Percentiles rank a stretch among this genome's conserved stretches.
phyloP scores from a whole-genome alignment of 805 yeast species.

The Yamadazyma scolyti region DNA sequence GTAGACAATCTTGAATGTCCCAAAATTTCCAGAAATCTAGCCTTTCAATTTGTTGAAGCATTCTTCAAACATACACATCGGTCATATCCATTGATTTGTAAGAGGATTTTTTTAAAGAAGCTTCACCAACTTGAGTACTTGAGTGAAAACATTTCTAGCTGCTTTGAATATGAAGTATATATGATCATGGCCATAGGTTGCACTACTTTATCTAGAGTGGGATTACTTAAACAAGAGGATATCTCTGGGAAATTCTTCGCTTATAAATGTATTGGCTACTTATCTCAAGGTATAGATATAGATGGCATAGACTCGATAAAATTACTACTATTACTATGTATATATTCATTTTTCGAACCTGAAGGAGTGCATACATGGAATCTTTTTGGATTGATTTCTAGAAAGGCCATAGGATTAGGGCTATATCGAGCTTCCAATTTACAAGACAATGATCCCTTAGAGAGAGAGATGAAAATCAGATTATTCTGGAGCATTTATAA shows the following conservation, averaged over 20 bases:
- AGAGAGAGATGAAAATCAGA: conserved; percentile 42
- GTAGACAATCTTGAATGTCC: conserved; percentile 8
- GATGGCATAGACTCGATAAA: conserved; percentile 35
- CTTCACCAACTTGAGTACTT: conserved; percentile 21
- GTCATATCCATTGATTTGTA: conserved; percentile 42
- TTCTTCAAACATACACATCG: conserved; percentile 44
- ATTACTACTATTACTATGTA: conserved; percentile 41
- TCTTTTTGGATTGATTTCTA: conserved; percentile 43
- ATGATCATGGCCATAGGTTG: conserved; percentile 56
- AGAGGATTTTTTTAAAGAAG: conserved; percentile 28
- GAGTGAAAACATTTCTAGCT: conserved; percentile 19
- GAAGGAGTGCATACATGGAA: conserved; percentile 51
- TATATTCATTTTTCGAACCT: conserved; percentile 50
- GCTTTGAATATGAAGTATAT: conserved; percentile 47
- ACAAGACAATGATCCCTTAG: conserved; percentile 11
- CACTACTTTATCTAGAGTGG: conserved; percentile 36
- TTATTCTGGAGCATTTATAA: conserved; percentile 49
- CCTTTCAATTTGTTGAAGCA: conserved; percentile 37
- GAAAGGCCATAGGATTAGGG: conserved; percentile 44
- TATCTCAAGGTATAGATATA: conserved; percentile 39
- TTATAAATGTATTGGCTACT: conserved; percentile 32
- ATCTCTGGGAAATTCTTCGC: conserved; percentile 8
- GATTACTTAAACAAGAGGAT: conserved; percentile 19
- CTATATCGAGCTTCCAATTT: conserved; percentile 36
- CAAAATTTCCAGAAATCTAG: conserved; percentile 22